These are phyloP conservation scores for Nyctanthes arbortristis DNA, from an alignment of 257 asterid species.

Conservation along the genomic window DNA sequence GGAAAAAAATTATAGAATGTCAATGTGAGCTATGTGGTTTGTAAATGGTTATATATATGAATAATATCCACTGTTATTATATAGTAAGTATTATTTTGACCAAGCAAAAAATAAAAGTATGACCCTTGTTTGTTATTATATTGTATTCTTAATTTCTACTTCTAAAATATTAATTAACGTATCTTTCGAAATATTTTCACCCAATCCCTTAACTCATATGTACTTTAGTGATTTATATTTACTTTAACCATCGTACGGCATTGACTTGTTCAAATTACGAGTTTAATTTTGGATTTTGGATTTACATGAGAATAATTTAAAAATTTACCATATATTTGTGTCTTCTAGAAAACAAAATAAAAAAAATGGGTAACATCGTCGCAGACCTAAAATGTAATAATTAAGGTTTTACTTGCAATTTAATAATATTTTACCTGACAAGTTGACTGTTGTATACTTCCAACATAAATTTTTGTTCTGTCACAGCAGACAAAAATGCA, in stretches of 20 bases:
- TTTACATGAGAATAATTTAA: background rate
- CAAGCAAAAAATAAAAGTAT: too few relatives aligned
- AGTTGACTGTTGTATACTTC: slow-evolving; percentile 33
- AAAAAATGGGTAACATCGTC: background rate
- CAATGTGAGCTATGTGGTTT: too few relatives aligned
- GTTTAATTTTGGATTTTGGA: background rate
- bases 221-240: too few relatives aligned
- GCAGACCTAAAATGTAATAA: background rate
- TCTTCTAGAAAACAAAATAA: background rate
- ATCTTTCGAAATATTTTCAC: background rate
- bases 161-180: background rate
- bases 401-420: background rate
- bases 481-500: slow-evolving; percentile 10
- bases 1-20: too few relatives aligned
- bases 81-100: too few relatives aligned
- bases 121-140: slow-evolving; percentile 32
- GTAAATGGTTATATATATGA: too few relatives aligned
- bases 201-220: background rate
- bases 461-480: slow-evolving; percentile 6
- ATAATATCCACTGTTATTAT: too few relatives aligned
- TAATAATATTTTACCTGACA: slow-evolving; percentile 4
- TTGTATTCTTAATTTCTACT: background rate
- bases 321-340: background rate
- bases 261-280: background rate
- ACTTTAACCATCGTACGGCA: background rate